phyloP scores from a whole-genome alignment of 495 filamentous ascomycete species.

The Penicillium simplicissimum region DNA sequence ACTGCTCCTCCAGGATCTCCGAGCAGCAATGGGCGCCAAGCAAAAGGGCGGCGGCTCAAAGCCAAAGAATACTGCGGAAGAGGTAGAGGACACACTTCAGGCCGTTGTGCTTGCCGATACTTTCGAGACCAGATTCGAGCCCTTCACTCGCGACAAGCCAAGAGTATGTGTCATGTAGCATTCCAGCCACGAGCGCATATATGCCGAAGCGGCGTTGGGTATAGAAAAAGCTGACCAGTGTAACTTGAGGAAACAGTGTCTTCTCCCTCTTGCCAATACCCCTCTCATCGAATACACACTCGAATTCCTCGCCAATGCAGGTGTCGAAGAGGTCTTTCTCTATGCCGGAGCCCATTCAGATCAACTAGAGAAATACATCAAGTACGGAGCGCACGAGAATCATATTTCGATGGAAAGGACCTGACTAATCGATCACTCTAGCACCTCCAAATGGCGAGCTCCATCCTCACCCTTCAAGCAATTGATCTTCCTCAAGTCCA shows the following conservation, averaged over 20 bases:
- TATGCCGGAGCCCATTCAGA: conserved; percentile 91
- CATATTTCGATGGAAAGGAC: neutral
- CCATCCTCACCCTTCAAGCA: conserved; percentile 79
- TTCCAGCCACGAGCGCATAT: neutral
- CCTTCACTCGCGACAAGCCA: conserved; percentile 86
- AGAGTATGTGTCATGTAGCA: conserved; percentile 58
- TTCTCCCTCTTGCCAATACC: conserved; percentile 88
- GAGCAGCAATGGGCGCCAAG: conserved; percentile 44
- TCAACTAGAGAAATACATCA: conserved; percentile 82
- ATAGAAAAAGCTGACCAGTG: neutral
- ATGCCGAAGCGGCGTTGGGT: neutral
- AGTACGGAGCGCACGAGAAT: conserved; percentile 36
- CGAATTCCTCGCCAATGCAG: conserved; percentile 92
- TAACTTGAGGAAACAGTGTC: conserved; percentile 59
- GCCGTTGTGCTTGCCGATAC: conserved; percentile 93
- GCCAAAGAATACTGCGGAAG: conserved; percentile 61
- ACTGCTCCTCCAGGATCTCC: neutral
- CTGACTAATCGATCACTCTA: conserved; percentile 26
- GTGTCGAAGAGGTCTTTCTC: conserved; percentile 87
- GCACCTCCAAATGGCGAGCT: conserved; percentile 68
- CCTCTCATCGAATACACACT: conserved; percentile 97
- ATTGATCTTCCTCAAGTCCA: conserved; percentile 82
- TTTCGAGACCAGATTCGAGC: conserved; percentile 86
- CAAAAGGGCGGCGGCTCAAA: conserved; percentile 66
- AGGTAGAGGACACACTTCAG: conserved; percentile 82